A percentile compares a stretch with the other conserved stretches of the same genome.
Evolutionary conservation across 108 stramenopile genomes (phyloP).

Genomic region (Schizochytrium sp.): DNA sequence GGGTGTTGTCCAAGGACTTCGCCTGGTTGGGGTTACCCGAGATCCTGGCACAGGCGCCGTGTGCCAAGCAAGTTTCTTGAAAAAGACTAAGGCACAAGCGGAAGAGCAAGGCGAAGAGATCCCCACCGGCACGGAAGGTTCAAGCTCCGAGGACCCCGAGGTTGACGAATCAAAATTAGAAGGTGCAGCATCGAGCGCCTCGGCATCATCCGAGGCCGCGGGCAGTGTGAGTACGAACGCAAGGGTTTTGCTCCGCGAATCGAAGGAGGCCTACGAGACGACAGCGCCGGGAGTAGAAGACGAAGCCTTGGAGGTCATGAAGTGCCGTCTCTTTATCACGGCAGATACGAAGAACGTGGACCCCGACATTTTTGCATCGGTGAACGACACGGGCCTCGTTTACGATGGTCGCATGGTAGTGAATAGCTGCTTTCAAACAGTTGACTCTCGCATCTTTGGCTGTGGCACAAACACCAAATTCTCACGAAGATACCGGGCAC

Average conservation of each 20-base stretch:
- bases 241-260: too few relatives aligned
- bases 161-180: too few relatives aligned
- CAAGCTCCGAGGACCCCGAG: too few relatives aligned
- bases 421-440: constrained; percentile 33
- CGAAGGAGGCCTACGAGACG: too few relatives aligned
- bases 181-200: too few relatives aligned
- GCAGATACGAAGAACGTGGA: constrained; percentile 36
- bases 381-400: constrained; percentile 46
- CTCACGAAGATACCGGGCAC: neutral
- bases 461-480: constrained; percentile 48
- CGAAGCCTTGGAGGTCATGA: neutral
- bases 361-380: constrained; percentile 39
- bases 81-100: neutral
- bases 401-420: constrained; percentile 53
- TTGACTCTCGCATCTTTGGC: constrained; percentile 41
- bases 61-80: neutral
- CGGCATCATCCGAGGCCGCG: too few relatives aligned
- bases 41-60: neutral
- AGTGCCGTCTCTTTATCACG: constrained; percentile 30
- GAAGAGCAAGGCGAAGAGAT: too few relatives aligned
- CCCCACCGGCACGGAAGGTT: too few relatives aligned
- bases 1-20: neutral
- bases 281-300: neutral
- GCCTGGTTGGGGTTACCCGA: neutral
- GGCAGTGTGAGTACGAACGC: too few relatives aligned